phyloP scores from a whole-genome alignment of 2,329 filamentous ascomycete genomes.

The Cercospora brassicicola region DNA sequence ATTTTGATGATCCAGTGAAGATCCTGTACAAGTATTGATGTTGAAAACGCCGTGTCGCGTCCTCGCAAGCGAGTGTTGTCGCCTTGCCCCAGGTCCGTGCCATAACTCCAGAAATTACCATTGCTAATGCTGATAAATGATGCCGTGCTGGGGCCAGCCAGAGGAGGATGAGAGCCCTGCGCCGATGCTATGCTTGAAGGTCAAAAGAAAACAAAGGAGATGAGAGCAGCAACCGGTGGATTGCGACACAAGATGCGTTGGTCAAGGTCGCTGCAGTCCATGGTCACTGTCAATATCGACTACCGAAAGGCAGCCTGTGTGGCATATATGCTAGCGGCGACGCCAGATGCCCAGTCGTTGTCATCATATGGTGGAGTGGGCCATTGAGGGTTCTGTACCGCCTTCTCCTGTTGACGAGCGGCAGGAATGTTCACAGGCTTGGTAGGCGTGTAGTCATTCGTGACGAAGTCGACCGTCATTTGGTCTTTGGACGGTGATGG shows the following conservation, averaged over 20 bases:
- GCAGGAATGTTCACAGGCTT: constrained; percentile 71
- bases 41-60: constrained; percentile 15
- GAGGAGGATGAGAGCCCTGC: constrained; percentile 13
- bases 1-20: constrained; percentile 20
- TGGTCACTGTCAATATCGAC: constrained; percentile 14
- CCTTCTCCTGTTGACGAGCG: constrained; percentile 54
- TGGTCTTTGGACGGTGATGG: constrained; percentile 80
- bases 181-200: constrained; percentile 23
- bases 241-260: constrained; percentile 11
- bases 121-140: constrained; percentile 10
- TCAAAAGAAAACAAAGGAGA: constrained; percentile 25
- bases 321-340: constrained; percentile 77
- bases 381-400: constrained; percentile 68
- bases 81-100: constrained; percentile 3
- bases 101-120: constrained; percentile 7
- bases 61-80: constrained; percentile 17
- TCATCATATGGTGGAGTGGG: constrained; percentile 95
- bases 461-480: constrained; percentile 72
- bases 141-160: constrained; percentile 24
- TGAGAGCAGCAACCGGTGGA: neutral
- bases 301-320: constrained; percentile 56
- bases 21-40: constrained; percentile 24
- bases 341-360: constrained; percentile 82
- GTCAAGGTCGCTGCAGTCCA: neutral
- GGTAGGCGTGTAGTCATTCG: constrained; percentile 61